Percentiles rank a stretch among this genome's conserved stretches.
Conservation (phyloP, 306 rosid genomes). For the Cotoneaster glaucophyllus region DNA sequence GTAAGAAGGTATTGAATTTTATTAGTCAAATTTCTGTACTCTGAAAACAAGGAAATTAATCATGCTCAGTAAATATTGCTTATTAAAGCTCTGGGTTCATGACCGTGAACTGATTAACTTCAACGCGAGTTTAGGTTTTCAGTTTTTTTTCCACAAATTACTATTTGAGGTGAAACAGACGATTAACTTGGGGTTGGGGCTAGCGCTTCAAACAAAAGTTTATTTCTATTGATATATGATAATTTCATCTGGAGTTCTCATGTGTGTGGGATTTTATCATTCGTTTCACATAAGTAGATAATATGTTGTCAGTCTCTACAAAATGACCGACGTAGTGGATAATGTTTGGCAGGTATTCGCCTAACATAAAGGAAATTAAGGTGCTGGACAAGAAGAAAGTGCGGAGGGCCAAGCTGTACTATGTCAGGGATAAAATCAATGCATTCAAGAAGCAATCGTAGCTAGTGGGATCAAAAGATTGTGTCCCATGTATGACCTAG, state of each 20-base stretch:
- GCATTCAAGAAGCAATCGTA: conserved; percentile 57
- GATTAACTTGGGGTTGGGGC: background rate
- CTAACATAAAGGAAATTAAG: conserved; percentile 96
- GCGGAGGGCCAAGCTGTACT: conserved; percentile 92
- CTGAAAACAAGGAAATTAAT: background rate
- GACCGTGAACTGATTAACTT: background rate
- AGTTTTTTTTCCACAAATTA: background rate
- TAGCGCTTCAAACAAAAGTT: background rate
- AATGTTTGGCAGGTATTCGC: conserved; percentile 72
- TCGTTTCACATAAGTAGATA: conserved; percentile 4
- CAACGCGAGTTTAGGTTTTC: background rate
- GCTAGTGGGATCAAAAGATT: background rate
- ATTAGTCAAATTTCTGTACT: background rate
- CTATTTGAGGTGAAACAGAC: background rate
- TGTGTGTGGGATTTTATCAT: background rate
- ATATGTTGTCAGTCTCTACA: conserved; percentile 6
- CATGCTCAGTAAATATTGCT: background rate
- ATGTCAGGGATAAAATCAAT: conserved; percentile 85
- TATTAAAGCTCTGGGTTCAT: background rate
- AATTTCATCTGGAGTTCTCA: background rate
- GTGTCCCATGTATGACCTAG: background rate
- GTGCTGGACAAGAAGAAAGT: conserved; percentile 93
- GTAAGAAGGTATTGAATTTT: background rate
- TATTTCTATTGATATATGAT: background rate
- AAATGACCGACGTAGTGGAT: background rate